Evolutionary conservation across 352 stramenopile species (phyloP).

Genomic region (Achlya hypogyna): DNA sequence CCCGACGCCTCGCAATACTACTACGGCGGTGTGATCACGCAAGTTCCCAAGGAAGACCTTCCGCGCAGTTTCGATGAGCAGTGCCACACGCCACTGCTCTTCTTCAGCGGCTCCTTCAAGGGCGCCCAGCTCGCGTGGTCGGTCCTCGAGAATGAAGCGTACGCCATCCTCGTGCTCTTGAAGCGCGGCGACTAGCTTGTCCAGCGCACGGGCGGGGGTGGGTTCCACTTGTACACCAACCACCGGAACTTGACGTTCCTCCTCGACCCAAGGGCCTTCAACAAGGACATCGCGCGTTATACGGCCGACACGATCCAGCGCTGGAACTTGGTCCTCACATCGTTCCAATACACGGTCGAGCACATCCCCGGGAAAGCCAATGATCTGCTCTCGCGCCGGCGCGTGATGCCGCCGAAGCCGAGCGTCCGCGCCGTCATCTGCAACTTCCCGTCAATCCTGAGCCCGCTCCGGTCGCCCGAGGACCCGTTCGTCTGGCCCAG

Average conservation of each 20-base stretch:
- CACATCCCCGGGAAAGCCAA: conserved; percentile 24
- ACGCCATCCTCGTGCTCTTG: conserved; percentile 6
- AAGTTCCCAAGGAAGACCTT: conserved; percentile 9
- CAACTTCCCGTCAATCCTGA: no score
- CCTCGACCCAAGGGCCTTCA: conserved; percentile 15
- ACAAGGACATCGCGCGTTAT: conserved; percentile 18
- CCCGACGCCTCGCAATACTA: conserved; percentile 23
- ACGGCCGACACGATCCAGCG: conserved; percentile 27
- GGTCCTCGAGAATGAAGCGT: conserved; percentile 19
- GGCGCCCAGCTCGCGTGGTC: conserved; percentile 11
- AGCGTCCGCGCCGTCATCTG: no score
- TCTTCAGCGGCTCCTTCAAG: conserved; percentile 20
- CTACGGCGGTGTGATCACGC: conserved; percentile 22
- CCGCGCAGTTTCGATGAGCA: conserved; percentile 11
- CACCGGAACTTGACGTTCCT: conserved; percentile 24
- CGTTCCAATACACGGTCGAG: conserved; percentile 24
- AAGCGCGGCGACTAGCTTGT: conserved; percentile 6
- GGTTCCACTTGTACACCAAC: conserved; percentile 22
- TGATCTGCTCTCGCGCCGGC: no score
- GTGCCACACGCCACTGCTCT: conserved; percentile 19
- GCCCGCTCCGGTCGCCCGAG: background rate
- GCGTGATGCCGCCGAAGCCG: no score
- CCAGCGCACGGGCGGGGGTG: background rate
- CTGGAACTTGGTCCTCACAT: conserved; percentile 18
- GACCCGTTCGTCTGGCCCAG: background rate